Percentiles rank a stretch among this genome's conserved stretches.
Evolutionary conservation across 2,329 filamentous ascomycete genomes (phyloP).

Genomic region (Aspergillus fructus): DNA sequence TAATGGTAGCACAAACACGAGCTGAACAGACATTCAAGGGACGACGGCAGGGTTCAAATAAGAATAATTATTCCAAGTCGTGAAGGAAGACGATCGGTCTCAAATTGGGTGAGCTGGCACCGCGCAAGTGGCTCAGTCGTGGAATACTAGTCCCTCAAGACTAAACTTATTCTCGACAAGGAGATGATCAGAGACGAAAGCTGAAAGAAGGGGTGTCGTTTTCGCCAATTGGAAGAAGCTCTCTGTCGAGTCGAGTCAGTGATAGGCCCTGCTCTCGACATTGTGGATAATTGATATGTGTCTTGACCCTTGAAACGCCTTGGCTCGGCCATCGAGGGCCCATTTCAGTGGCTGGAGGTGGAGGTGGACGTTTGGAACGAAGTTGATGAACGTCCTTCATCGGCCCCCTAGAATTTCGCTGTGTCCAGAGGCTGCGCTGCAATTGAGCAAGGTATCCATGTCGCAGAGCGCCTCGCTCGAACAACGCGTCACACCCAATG

Average conservation of each 20-base stretch:
- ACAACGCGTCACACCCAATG: neutral
- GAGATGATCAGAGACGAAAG: neutral
- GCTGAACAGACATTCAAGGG: neutral
- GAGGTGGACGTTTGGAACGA: neutral
- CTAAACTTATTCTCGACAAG: slow-evolving; percentile 1
- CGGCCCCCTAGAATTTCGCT: neutral
- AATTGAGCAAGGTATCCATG: neutral
- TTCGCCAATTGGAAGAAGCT: neutral
- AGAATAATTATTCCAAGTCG: too few species aligned
- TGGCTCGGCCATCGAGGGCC: slow-evolving; percentile 9
- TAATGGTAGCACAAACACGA: neutral
- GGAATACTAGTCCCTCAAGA: neutral
- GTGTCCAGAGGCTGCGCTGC: neutral
- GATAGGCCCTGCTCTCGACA: neutral
- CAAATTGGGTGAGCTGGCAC: slow-evolving; percentile 8
- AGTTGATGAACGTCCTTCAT: neutral
- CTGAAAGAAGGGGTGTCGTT: neutral
- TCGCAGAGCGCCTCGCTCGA: neutral
- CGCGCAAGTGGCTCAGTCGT: slow-evolving; percentile 3
- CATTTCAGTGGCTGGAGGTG: neutral
- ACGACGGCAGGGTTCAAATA: slow-evolving; percentile 1
- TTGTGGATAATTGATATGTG: neutral
- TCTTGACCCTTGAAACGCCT: slow-evolving; percentile 13
- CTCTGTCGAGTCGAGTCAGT: neutral
- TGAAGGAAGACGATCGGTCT: neutral